Conservation (phyloP, 768 basidiomycete genomes). For the Russula lepida region DNA sequence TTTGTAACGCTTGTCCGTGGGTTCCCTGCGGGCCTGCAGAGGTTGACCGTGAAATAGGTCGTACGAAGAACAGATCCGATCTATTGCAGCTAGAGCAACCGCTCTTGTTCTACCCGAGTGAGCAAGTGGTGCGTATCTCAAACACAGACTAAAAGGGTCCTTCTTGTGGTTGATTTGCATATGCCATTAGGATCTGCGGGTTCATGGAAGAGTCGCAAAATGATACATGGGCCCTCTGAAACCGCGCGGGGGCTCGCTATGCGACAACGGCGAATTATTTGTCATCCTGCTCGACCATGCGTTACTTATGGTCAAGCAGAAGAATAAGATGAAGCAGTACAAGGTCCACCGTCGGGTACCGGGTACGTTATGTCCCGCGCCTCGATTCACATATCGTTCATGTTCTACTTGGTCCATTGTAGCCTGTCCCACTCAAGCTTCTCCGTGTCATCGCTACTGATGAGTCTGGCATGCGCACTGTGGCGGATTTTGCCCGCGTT, state of each 20-base stretch:
- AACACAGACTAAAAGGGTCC: neutral
- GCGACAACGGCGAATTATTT: constrained; percentile 80
- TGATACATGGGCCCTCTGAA: constrained; percentile 82
- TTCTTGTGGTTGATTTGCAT: neutral
- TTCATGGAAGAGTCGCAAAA: constrained; percentile 83
- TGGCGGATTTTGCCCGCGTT: too few species aligned
- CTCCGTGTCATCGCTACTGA: constrained; percentile 75
- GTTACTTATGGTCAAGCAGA: constrained; percentile 87
- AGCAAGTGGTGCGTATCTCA: constrained; percentile 63
- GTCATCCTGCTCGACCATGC: constrained; percentile 98
- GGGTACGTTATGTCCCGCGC: constrained; percentile 43
- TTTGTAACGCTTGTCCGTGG: constrained; percentile 66
- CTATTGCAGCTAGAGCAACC: constrained; percentile 89
- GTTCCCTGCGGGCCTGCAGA: constrained; percentile 75
- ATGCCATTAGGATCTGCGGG: constrained; percentile 60
- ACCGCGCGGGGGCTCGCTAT: constrained; percentile 63
- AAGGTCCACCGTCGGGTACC: constrained; percentile 91
- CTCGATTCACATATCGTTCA: neutral
- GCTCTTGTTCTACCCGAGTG: constrained; percentile 80
- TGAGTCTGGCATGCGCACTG: constrained; percentile 36
- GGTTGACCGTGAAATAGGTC: constrained; percentile 91
- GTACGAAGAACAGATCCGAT: constrained; percentile 94
- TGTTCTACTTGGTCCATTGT: constrained; percentile 11
- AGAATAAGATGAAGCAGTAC: constrained; percentile 85
- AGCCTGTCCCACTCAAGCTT: constrained; percentile 96